Evolutionary conservation across 768 basidiomycete genomes (phyloP).

Genomic region (Suillus tomentosus): DNA sequence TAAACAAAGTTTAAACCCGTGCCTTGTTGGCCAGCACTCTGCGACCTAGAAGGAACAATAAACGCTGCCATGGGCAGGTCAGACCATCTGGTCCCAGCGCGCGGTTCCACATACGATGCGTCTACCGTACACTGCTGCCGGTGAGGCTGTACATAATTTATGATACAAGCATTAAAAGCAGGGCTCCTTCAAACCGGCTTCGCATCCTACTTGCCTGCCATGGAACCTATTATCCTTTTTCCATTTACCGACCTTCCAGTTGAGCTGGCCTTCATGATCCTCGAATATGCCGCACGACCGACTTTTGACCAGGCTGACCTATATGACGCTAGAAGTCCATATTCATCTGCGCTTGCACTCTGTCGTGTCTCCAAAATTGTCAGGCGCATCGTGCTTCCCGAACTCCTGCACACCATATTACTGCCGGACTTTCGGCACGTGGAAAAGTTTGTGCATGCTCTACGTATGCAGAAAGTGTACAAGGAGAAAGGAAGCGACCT

Average conservation of each 20-base stretch:
- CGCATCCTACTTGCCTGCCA: not conserved
- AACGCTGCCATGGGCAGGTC: not conserved
- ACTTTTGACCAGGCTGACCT: constrained; percentile 12
- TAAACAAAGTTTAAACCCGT: not conserved
- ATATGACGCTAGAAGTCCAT: constrained; percentile 10
- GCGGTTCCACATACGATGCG: constrained; percentile 13
- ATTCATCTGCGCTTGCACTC: constrained; percentile 33
- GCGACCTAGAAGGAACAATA: not conserved
- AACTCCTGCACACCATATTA: constrained; percentile 42
- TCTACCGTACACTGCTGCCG: not conserved
- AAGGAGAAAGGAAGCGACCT: constrained; percentile 22
- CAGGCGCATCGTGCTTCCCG: constrained; percentile 39
- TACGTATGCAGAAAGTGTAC: constrained; percentile 30
- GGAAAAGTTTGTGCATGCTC: constrained; percentile 32
- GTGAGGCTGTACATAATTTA: not conserved
- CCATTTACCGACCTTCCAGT: constrained; percentile 32
- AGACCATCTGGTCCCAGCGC: not conserved
- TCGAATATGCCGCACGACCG: constrained; percentile 33
- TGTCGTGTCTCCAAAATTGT: constrained; percentile 36
- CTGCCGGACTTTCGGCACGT: constrained; percentile 19
- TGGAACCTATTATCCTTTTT: constrained; percentile 10
- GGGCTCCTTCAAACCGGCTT: not conserved
- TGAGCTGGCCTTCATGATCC: constrained; percentile 39
- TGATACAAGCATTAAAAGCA: not conserved
- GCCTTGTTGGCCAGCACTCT: not conserved